These are phyloP conservation scores for Curvularia sp. DNA, from an alignment of 2,329 filamentous ascomycete genomes.

Conservation along the genomic window DNA sequence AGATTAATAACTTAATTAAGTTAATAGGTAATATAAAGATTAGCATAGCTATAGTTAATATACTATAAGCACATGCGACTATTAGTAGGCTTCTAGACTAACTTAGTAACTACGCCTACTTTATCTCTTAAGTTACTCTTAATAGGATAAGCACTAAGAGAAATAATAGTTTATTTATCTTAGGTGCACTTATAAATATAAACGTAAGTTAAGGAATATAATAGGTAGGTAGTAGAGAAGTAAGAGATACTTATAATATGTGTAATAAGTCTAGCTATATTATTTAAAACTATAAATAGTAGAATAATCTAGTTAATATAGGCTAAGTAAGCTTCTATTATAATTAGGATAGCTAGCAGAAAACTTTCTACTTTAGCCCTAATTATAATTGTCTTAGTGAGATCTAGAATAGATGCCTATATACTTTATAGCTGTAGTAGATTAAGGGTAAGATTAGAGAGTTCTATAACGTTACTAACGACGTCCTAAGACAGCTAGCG, in stretches of 20 bases:
- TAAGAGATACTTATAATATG: neutral
- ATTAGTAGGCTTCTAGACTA: neutral
- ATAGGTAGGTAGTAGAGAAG: neutral
- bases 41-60: neutral
- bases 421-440: too few species aligned
- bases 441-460: too few species aligned
- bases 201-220: neutral
- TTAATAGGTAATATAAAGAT: neutral
- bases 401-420: too few species aligned
- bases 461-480: too few species aligned
- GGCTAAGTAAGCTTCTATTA: neutral
- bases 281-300: neutral
- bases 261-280: neutral
- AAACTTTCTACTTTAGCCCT: too few species aligned
- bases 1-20: neutral
- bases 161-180: neutral
- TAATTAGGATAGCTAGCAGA: neutral
- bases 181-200: neutral
- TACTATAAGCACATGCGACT: neutral
- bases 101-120: neutral
- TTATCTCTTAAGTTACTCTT: neutral
- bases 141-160: neutral
- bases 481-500: too few species aligned
- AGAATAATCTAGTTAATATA: neutral
- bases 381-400: too few species aligned